Evolutionary conservation across 2,329 filamentous ascomycete genomes (phyloP).

Genomic region (Fusarium lateritium): DNA sequence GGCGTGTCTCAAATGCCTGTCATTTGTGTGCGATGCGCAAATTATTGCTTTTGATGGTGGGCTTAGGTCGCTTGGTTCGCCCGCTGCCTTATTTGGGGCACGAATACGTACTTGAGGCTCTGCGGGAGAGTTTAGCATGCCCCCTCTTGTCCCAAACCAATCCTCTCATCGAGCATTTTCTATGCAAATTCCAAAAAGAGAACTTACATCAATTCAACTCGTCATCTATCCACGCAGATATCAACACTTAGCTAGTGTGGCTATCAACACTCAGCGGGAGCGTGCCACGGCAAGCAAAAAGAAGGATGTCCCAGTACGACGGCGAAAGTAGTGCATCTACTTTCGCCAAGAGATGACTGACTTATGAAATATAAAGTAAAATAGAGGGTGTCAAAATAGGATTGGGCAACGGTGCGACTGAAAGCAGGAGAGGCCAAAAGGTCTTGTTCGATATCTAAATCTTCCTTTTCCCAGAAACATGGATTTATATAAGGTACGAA

Average conservation of each 20-base stretch:
- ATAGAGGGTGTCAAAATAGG: no score
- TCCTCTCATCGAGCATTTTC: not conserved
- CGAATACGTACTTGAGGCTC: conserved; percentile 13
- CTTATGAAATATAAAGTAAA: no score
- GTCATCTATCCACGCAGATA: no score
- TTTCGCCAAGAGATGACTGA: not conserved
- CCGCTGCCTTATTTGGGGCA: not conserved
- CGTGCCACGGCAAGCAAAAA: conserved; percentile 5
- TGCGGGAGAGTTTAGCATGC: conserved; percentile 8
- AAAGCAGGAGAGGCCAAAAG: no score
- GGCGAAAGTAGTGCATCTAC: conserved; percentile 8
- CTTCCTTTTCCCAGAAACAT: no score
- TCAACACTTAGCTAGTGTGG: not conserved
- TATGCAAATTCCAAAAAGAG: not conserved
- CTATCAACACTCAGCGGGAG: conserved; percentile 1
- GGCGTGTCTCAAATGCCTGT: not conserved
- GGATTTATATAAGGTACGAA: no score
- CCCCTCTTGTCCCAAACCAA: not conserved
- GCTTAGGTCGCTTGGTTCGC: conserved; percentile 19
- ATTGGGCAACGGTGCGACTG: no score
- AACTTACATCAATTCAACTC: conserved; percentile 1
- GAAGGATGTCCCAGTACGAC: not conserved
- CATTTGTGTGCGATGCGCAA: no score
- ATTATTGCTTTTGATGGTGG: not conserved
- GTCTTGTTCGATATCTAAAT: no score